Evolutionary conservation across 176 grass and related monocot genomes (phyloP), one percentile per base, ranked within the genome.

Genomic region (Poa pratensis): DNA sequence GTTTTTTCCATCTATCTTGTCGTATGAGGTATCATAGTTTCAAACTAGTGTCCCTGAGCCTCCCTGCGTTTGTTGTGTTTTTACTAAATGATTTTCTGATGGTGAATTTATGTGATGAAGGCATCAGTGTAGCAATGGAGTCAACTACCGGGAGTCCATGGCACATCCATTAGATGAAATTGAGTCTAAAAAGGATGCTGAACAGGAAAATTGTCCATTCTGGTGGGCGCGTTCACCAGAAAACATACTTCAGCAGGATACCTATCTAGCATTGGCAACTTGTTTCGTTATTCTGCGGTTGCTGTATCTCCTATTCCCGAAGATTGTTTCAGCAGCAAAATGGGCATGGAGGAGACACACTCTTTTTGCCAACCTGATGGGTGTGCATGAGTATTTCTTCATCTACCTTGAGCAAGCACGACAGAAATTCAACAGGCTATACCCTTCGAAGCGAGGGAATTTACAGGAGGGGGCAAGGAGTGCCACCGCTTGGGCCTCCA

Each of bases 161-260:
- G 64, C 89, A 28, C 86, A 88, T 65, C 61, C 87, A 19, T 82
- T 91, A 72, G 86, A 91, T 73, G 84, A 75, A 72, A 84, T 70
- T 73, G 86, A 90, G 51, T 65, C 76, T 64, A 77, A 79, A 82
- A 91, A 88, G 67, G 91, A 86, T 4, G 53, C 40, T 1, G 92
- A 94, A 19, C 97, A 69, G 14, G 97, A 96, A 52, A 94, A 94
- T 27, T 99, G 94, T 23, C 97, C 97, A 17, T 99, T 99, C 68
- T 92, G 94, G 79, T 96, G 94, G 94, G 97, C 97, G 2, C 90
- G 90, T 63, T 99, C 97, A 4, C 97, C 97, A 53, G 97, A 99
- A 84, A 99, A 99, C 70, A 81, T 99, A 83, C 86, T 99, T 69
- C 90, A 96, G 90, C 94, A 96, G 82, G 97, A 96, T 82, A 92